These are phyloP conservation scores for Boletus smithii DNA, from an alignment of 1,284 basidiomycete species.

Conservation along the genomic window DNA sequence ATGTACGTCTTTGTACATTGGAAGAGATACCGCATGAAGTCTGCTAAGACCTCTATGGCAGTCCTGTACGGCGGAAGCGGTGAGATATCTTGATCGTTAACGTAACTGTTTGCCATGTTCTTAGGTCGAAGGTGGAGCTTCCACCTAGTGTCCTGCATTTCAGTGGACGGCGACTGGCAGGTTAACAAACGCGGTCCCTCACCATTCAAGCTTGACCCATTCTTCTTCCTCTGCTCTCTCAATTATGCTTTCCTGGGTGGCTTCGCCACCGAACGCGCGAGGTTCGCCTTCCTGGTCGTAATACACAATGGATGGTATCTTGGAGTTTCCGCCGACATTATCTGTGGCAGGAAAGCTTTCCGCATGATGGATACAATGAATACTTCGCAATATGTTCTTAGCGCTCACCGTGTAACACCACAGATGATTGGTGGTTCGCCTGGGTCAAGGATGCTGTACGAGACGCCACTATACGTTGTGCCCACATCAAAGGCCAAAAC, in stretches of 20 bases:
- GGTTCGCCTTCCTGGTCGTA: constrained; percentile 45
- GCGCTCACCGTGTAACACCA: constrained; percentile 41
- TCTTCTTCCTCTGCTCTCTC: constrained; percentile 46
- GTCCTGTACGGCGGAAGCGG: constrained; percentile 42
- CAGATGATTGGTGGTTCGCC: constrained; percentile 43
- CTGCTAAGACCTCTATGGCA: constrained; percentile 43
- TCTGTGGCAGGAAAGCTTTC: constrained; percentile 52
- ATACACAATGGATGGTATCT: constrained; percentile 55
- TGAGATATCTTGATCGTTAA: constrained; percentile 35
- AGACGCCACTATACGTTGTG: constrained; percentile 49
- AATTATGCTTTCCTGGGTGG: constrained; percentile 39
- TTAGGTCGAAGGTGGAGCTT: constrained; percentile 35
- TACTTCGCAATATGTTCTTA: not conserved
- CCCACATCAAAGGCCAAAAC: constrained; percentile 51
- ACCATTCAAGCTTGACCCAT: constrained; percentile 48
- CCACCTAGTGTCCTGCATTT: constrained; percentile 30
- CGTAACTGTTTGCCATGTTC: constrained; percentile 12
- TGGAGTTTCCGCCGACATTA: constrained; percentile 49
- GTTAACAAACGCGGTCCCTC: not conserved
- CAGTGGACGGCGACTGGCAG: not conserved
- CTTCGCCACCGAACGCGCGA: constrained; percentile 50
- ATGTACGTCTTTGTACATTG: constrained; percentile 38
- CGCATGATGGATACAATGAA: not conserved
- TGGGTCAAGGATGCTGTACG: constrained; percentile 45
- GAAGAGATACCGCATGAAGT: constrained; percentile 45